Percentiles rank a stretch among this genome's conserved stretches.
Conservation (phyloP, 2,329 filamentous ascomycete species). For the Thielaviopsis musarum region DNA sequence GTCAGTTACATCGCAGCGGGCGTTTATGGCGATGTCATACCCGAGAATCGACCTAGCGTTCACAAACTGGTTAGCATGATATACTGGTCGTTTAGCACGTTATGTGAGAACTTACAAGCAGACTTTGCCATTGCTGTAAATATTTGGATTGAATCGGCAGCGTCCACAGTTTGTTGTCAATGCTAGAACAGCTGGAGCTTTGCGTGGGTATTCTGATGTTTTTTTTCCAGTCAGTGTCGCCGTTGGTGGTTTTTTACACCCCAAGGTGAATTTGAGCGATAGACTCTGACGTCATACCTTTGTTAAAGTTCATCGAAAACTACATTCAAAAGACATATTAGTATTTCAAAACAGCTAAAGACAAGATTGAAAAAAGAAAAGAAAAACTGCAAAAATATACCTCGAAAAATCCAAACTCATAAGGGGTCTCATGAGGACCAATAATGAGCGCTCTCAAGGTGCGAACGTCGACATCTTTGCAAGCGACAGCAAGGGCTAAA, state of each 20-base stretch:
- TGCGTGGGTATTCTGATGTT: constrained; percentile 61
- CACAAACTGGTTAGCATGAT: constrained; percentile 12
- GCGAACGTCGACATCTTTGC: constrained; percentile 73
- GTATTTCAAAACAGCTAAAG: neutral
- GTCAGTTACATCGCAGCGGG: constrained; percentile 9
- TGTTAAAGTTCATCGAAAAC: constrained; percentile 64
- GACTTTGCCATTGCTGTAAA: constrained; percentile 80
- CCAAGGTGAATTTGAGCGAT: neutral
- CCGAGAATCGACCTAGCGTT: constrained; percentile 65
- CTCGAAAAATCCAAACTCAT: constrained; percentile 96
- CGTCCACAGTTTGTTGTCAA: constrained; percentile 78
- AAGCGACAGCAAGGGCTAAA: constrained; percentile 69
- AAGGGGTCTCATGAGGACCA: constrained; percentile 84
- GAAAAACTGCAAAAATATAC: constrained; percentile 29
- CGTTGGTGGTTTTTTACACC: constrained; percentile 6
- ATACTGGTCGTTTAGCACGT: neutral
- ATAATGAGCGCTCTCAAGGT: constrained; percentile 78
- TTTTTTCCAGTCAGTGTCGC: neutral
- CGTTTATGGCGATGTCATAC: constrained; percentile 27
- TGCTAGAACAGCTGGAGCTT: constrained; percentile 43
- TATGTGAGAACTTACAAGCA: constrained; percentile 52
- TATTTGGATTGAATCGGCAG: constrained; percentile 91
- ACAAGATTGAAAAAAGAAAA: neutral
- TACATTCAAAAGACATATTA: constrained; percentile 19
- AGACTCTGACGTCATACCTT: constrained; percentile 31